phyloP scores from a whole-genome alignment of 257 asterid species.

The Solanum virginianum region DNA sequence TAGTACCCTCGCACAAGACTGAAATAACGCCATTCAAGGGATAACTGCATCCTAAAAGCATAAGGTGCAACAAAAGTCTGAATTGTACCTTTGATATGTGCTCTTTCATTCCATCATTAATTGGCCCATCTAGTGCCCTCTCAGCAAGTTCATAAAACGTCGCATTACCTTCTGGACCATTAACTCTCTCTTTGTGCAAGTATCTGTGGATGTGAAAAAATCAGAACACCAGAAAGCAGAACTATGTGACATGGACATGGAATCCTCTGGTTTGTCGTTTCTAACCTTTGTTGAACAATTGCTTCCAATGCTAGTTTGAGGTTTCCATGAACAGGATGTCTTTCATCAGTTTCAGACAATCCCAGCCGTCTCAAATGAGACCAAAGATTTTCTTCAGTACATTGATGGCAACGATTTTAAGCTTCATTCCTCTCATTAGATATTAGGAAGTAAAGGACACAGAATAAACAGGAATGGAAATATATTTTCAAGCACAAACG shows the following conservation, averaged over 20 bases:
- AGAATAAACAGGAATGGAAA: background rate
- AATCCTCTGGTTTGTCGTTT: background rate
- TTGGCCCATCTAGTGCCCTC: constrained; percentile 61
- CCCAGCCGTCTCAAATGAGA: constrained; percentile 83
- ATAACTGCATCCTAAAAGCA: background rate
- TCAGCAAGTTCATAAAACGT: constrained; percentile 84
- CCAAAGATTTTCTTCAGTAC: constrained; percentile 64
- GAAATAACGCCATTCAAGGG: background rate
- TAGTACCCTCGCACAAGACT: background rate
- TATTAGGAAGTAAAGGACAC: background rate
- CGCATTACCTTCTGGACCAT: constrained; percentile 66
- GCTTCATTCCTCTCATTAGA: background rate
- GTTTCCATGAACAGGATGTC: constrained; percentile 53
- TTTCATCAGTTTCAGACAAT: constrained; percentile 59
- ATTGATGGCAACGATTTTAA: background rate
- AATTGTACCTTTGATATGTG: constrained; percentile 44
- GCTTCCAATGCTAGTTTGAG: constrained; percentile 51
- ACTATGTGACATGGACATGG: background rate
- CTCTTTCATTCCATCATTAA: constrained; percentile 44
- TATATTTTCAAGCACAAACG: background rate
- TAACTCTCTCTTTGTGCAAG: constrained; percentile 74
- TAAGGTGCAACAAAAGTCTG: background rate
- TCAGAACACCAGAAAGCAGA: background rate
- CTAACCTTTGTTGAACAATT: constrained; percentile 87
- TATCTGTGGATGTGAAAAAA: constrained; percentile 31